Percentiles rank a stretch among this genome's conserved stretches.
Evolutionary conservation across 306 rosid species (phyloP).

Genomic region (Dryas octopetala): DNA sequence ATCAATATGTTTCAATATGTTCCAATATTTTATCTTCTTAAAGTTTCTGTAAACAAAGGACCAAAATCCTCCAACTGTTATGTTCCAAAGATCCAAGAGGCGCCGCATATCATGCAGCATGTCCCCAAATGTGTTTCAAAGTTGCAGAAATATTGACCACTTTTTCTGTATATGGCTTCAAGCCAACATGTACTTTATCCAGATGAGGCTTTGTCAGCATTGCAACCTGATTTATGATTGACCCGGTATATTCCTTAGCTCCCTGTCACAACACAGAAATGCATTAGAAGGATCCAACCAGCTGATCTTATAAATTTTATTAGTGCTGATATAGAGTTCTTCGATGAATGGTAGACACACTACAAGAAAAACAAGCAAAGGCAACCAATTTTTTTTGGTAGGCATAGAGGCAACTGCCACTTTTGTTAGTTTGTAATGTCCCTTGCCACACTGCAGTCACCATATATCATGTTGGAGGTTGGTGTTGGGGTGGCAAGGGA

Average conservation of each 20-base stretch:
- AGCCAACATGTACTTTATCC: slow-evolving; percentile 9
- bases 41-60: neutral
- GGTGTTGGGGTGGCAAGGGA: no score
- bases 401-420: no score
- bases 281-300: slow-evolving; percentile 7
- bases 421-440: no score
- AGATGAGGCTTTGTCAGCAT: slow-evolving; percentile 27
- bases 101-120: no score
- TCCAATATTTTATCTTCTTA: neutral
- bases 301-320: neutral
- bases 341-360: slow-evolving; percentile 23
- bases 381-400: no score
- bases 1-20: no score
- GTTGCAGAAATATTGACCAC: slow-evolving; percentile 2
- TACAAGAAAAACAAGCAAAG: no score
- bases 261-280: slow-evolving; percentile 31
- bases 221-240: slow-evolving; percentile 22
- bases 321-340: slow-evolving; percentile 23
- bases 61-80: no score
- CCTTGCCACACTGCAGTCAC: no score
- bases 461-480: no score
- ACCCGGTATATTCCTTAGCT: slow-evolving; percentile 17
- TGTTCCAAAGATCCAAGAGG: neutral
- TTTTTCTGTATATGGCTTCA: slow-evolving; percentile 17
- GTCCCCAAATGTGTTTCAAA: no score